phyloP scores from a whole-genome alignment of 257 asterid species.

The Schizonepeta tenuifolia region DNA sequence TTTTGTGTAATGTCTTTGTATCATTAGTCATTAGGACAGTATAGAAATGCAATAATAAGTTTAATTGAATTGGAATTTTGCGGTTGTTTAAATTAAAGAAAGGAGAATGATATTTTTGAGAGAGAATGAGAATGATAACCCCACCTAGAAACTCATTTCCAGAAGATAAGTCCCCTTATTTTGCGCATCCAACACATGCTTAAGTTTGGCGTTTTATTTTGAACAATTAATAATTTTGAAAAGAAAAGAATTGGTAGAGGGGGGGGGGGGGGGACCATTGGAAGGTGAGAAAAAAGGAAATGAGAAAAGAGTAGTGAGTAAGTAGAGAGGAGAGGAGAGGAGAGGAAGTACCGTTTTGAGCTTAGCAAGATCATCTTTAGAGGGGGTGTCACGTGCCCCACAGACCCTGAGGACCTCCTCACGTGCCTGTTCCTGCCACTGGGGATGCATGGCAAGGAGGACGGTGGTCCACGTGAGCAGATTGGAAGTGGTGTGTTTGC shows the following conservation, averaged over 20 bases:
- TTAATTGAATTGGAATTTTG: not conserved
- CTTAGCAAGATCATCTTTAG: constrained; percentile 68
- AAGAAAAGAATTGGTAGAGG: not conserved
- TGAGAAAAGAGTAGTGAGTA: not conserved
- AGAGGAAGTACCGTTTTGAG: constrained; percentile 78
- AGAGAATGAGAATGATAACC: not conserved
- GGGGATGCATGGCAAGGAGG: constrained; percentile 89
- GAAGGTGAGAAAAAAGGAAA: not conserved
- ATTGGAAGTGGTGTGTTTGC: constrained; percentile 80
- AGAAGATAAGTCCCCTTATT: constrained; percentile 43
- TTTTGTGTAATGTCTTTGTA: not conserved
- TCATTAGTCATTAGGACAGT: not conserved
- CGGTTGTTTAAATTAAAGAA: not conserved
- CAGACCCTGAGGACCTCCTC: constrained; percentile 88
- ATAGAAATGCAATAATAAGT: too few species aligned
- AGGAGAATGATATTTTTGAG: not conserved
- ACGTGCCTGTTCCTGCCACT: constrained; percentile 99
- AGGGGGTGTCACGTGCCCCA: constrained; percentile 80
- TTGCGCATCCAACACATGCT: constrained; percentile 59
- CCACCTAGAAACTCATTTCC: constrained; percentile 38
- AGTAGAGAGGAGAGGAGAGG: not conserved
- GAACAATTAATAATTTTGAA: not conserved
- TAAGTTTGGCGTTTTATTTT: constrained; percentile 6
- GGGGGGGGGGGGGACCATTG: constrained; percentile 36
- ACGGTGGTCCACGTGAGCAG: constrained; percentile 92